Evolutionary conservation across 768 basidiomycete genomes (phyloP), one percentile per base, ranked within the genome.

Genomic region (Imleria badia): DNA sequence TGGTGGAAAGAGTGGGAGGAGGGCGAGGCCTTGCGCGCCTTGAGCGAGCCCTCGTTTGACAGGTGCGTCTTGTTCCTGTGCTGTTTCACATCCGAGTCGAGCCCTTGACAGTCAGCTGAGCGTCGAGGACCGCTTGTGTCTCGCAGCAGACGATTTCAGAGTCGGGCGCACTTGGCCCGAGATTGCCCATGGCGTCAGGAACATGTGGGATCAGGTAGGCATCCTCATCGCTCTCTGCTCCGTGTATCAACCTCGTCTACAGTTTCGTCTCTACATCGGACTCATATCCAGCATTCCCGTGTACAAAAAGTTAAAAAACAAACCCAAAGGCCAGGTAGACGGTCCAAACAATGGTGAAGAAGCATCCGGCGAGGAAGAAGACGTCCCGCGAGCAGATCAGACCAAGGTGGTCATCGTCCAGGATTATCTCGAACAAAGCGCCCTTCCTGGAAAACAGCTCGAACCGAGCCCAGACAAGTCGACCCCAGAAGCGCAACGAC

Each of bases 1-100:
- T 70, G 69, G 69, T 72, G 69, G 69, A 59, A 70, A 40, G 69
- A 70, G 42, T 70, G 70, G 70, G 68, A 70, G 22, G 55, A 60
- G 9, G 63, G 61, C 31, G 69, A 70, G 50, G 45, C 39, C 6
- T 19, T 38, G 38, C 70, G 69, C 12, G 51, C 48, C 2, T 60
- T 45, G 60, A 65, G 62, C 56, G 39, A 38, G 9, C 12, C 48
- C 1, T 55, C 57, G 1, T 64, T 59, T 23, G 48, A 70, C 41
- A 75, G 76, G 64, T 68, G 61, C 72, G 26, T 3, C 26, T 4
- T 26, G 3, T 26, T 26, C 26, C 4, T 26, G 26, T 26, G 4
- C 6, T 26, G 26, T 3, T 4, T 26, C 26, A 26, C 26, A 26
- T 26, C 26, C 26, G 26, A 26, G 6, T 26, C 26, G 26, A 26